A percentile compares a stretch with the other conserved stretches of the same genome.
Conservation (phyloP, 164 flowering plant species). For the Umbellularia californica region DNA sequence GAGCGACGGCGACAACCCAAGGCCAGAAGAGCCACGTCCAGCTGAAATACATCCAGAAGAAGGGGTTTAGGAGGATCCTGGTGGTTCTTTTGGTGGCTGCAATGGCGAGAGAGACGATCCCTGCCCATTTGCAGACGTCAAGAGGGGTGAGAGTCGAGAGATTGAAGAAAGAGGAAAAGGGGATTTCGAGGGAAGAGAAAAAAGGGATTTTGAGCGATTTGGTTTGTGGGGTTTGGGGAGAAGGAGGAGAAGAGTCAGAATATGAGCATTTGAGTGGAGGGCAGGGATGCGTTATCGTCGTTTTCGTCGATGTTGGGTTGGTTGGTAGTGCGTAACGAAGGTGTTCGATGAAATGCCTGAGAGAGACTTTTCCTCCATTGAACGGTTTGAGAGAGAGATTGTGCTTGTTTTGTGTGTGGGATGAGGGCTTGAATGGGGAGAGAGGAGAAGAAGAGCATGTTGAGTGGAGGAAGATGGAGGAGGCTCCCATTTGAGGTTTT, state of each 20-base stretch:
- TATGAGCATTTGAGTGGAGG: conserved; percentile 18
- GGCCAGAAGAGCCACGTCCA: conserved; percentile 98
- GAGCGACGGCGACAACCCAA: conserved; percentile 52
- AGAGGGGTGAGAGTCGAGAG: conserved; percentile 47
- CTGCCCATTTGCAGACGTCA: conserved; percentile 57
- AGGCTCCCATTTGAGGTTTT: no score
- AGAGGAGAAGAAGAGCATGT: no score
- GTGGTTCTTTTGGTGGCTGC: conserved; percentile 56
- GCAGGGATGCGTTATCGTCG: conserved; percentile 5
- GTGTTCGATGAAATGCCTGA: conserved; percentile 10
- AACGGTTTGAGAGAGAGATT: neutral
- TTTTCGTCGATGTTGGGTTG: no score
- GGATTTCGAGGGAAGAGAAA: conserved; percentile 10
- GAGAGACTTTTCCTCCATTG: neutral
- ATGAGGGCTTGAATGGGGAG: no score
- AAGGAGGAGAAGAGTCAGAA: conserved; percentile 21
- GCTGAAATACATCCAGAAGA: conserved; percentile 91
- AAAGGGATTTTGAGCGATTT: conserved; percentile 29
- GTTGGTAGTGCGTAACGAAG: neutral
- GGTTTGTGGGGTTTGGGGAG: conserved; percentile 23
- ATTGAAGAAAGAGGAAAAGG: conserved; percentile 16
- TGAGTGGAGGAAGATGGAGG: no score
- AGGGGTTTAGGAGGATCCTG: conserved; percentile 45
- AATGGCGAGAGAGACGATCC: conserved; percentile 34
- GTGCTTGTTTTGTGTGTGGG: no score